Evolutionary conservation across 441 rosid genomes (phyloP).

Genomic region (Corymbia citriodora): DNA sequence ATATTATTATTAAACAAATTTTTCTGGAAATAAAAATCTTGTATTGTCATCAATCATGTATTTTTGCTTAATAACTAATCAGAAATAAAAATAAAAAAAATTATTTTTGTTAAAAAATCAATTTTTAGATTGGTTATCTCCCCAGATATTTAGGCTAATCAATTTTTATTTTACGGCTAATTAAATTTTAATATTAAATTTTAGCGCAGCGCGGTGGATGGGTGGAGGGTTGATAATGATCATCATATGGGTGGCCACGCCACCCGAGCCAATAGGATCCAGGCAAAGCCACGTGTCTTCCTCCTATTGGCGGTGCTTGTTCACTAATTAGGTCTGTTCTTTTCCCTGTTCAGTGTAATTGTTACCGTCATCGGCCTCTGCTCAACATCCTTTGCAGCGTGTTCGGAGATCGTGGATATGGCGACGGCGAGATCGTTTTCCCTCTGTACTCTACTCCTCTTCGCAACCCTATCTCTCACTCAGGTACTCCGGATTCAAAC

Average conservation of each 20-base stretch:
- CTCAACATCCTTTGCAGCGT: not conserved
- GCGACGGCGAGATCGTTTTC: slow-evolving; percentile 25
- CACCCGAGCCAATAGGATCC: not conserved
- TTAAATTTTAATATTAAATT: no score
- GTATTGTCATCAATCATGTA: no score
- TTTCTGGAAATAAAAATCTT: no score
- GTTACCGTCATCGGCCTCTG: not conserved
- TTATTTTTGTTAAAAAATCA: no score
- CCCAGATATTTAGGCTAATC: no score
- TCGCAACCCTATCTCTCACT: slow-evolving; percentile 23
- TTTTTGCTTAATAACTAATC: no score
- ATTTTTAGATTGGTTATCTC: no score
- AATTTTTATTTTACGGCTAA: no score
- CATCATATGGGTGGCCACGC: not conserved
- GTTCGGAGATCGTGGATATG: not conserved
- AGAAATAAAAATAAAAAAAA: no score
- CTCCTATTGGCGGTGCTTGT: not conserved
- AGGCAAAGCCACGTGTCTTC: not conserved
- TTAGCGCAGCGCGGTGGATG: not conserved
- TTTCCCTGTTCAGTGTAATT: not conserved
- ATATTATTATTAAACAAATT: no score
- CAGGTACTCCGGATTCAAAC: slow-evolving; percentile 25
- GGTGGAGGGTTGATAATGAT: not conserved
- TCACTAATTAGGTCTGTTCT: not conserved
- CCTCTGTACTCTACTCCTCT: slow-evolving; percentile 22